A percentile compares a stretch with the other conserved stretches of the same genome.
These are phyloP conservation scores for Pseudotsuga menziesii DNA, from an alignment of 75 land plant species.

Conservation along the genomic window DNA sequence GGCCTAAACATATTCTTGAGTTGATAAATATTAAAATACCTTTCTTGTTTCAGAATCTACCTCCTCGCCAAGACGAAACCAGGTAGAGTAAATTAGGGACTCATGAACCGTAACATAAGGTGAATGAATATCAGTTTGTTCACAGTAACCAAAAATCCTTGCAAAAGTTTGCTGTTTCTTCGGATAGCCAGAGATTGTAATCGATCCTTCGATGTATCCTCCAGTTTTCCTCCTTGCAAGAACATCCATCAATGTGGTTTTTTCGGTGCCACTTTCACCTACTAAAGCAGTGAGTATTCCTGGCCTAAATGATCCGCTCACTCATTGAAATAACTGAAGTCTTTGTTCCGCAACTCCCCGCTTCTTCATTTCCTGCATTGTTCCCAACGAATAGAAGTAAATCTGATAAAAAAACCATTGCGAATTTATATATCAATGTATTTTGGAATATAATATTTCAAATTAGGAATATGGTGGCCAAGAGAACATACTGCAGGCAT, in stretches of 20 bases:
- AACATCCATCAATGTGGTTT: conserved; percentile 92
- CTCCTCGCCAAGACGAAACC: conserved; percentile 31
- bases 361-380: conserved; percentile 56
- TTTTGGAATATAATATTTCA: background rate
- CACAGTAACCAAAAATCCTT: conserved; percentile 77
- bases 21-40: background rate
- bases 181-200: conserved; percentile 74
- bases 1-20: background rate
- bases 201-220: conserved; percentile 83
- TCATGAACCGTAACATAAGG: conserved; percentile 75
- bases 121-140: conserved; percentile 79
- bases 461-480: background rate
- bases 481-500: conserved; percentile 61
- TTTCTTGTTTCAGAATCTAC: conserved; percentile 12
- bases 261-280: conserved; percentile 92
- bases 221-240: conserved; percentile 85
- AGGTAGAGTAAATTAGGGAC: conserved; percentile 43
- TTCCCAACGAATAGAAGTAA: conserved; percentile 8
- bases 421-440: too few relatives aligned
- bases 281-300: conserved; percentile 77
- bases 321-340: conserved; percentile 56
- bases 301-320: conserved; percentile 76
- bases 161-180: conserved; percentile 84
- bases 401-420: too few relatives aligned
- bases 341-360: conserved; percentile 69